Evolutionary conservation across 306 rosid genomes (phyloP).

Genomic region (Luffa aegyptiaca): DNA sequence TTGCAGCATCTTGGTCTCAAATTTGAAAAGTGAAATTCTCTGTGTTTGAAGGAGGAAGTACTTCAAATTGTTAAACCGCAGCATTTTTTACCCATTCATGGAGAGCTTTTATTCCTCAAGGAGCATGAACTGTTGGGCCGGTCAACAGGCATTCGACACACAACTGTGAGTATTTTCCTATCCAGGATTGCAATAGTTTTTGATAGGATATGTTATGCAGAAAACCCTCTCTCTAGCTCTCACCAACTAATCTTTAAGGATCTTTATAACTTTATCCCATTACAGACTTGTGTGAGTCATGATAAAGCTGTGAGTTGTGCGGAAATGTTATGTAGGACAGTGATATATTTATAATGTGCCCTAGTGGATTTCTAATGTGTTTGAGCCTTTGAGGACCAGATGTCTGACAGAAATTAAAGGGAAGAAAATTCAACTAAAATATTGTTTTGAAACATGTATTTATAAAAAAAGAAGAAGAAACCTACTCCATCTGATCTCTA

Average conservation of each 20-base stretch:
- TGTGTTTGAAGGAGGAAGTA: constrained; percentile 74
- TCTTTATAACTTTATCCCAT: neutral
- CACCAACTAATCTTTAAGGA: neutral
- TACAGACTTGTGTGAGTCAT: neutral
- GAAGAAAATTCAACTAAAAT: neutral
- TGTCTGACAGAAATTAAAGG: neutral
- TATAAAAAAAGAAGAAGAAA: neutral
- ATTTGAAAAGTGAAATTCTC: constrained; percentile 7
- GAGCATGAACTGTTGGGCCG: constrained; percentile 93
- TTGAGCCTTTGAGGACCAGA: neutral
- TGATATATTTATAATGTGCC: neutral
- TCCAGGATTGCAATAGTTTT: constrained; percentile 8
- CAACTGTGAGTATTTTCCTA: constrained; percentile 59
- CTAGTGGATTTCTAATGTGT: neutral
- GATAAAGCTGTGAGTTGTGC: neutral
- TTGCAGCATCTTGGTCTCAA: constrained; percentile 12
- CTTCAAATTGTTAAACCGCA: constrained; percentile 95
- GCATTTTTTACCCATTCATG: constrained; percentile 96
- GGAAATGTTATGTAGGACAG: neutral
- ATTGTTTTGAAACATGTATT: neutral
- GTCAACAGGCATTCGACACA: constrained; percentile 93
- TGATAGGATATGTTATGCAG: constrained; percentile 6
- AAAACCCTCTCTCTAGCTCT: neutral
- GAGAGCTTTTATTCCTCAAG: constrained; percentile 90
- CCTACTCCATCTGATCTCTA: neutral